Base-by-base conservation (phyloP, 495 filamentous ascomycete genomes). In the Acidomyces sp. region DNA sequence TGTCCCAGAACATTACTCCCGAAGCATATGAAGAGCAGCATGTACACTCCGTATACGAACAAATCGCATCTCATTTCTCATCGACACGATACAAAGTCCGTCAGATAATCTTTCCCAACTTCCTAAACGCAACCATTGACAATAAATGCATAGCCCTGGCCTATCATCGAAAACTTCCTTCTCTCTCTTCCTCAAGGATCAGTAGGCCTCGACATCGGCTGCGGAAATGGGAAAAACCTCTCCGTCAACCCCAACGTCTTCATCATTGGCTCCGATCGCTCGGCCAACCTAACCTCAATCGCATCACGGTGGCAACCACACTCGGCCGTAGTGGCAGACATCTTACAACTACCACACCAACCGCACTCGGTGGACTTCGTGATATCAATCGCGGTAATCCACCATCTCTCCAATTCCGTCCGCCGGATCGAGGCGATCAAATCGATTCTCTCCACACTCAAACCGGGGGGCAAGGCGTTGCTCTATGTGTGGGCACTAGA, bases 401-500 rank as follows among this genome's bases (percentile, higher is more conserved):
- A 97, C 58, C 90, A 97, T 66, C 66, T 97, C 41, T 93, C 85
- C 10, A 94, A 85, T n/a, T 65, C 69, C 20, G 70, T 66, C 41
- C 68, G 90, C 50, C 71, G 90, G 43, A 62, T 82, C 37, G 72
- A 80, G 48, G 84, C 82, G 11, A 69, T 95, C 34, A 65, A 68
- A 29, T 70, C 73, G 25, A 75, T 93, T 21, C 65, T 96, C 50
- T 69, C 73, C 39, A 75, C 75, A 34, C 65, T 93, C 45, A 72
- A 61, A 45, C 62, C 56, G 13, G 62, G 65, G 9, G 84, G 85
- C 10, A 76, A 68, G 55, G 75, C 81, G 13, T 60, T 97, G 45
- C 68, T 95, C 18, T 93, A 88, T 57, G 90, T 88, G n/a, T 97
- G 90, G 90, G 90, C 90, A 2, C 68, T 97, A 18, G 90, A 97